Evolutionary conservation across 345 rosid genomes (phyloP), one percentile per base, ranked within the genome.

Genomic region (Conringia planisiliqua): DNA sequence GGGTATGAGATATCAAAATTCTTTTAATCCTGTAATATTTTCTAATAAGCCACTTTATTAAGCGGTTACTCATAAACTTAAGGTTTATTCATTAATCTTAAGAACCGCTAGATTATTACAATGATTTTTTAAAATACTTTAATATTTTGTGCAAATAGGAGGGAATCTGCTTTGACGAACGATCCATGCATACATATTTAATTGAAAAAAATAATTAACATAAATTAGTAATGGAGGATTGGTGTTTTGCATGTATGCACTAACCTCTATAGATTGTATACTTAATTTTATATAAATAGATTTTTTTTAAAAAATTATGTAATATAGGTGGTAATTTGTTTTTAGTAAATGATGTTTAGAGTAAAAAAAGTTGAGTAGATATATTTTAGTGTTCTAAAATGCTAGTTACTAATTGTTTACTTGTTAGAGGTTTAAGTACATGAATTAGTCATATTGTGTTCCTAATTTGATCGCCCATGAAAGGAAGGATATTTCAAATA

Each of bases 241-340:
- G 47, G 72, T 74, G 78, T 74, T 66, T 57, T 58, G 78, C 72
- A 66, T 26, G 72, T 57, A 58, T 26, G 52, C 42, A 16, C 3
- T 67, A 66, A 57, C 60, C 52, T 66, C 59, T 36, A 24, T 18
- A 29, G 36, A 50, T 51, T 51, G 52, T 72, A 39, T 51, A 51
- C 33, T 27, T 62, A 38, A 1, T 71, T 72, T 48, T 27, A 50
- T 27, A 30, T 26, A 44, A 32, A 0, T 9, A n/a, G n/a, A 9
- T 36, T 38, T 38, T 38, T 10, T 1, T 38, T 38, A 38, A 29
- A 29, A 3, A 29, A 29, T 29, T 35, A 35, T 35, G 10, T 8
- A 35, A 35, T 2, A 14, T 12, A 39, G 6, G 57, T 70, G 10
- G 32, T 30, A 42, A 29, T 57, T 43, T 43, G 8, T 0, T 42